These are phyloP conservation scores for Diversispora eburnea DNA, from an alignment of 192 early-diverging fungal species.

Conservation along the genomic window DNA sequence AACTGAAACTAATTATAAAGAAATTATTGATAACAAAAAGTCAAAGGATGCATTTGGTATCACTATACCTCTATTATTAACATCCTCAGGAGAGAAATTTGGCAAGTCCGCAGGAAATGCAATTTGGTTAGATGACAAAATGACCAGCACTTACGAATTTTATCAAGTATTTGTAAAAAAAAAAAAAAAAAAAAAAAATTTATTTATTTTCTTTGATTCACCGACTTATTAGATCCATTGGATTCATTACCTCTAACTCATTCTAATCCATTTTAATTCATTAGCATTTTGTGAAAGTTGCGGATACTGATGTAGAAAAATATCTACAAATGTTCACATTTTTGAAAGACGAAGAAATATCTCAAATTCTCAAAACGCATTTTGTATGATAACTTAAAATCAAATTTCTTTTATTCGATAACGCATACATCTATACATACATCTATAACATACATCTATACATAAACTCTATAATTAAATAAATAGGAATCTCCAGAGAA, in stretches of 20 bases:
- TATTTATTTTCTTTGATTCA: neutral
- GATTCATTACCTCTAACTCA: neutral
- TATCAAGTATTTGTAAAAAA: slow-evolving; percentile 69
- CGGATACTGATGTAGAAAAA: slow-evolving; percentile 74
- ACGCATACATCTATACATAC: too few relatives aligned
- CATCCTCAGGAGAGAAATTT: slow-evolving; percentile 91
- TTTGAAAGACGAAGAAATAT: slow-evolving; percentile 58
- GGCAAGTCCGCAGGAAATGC: slow-evolving; percentile 97
- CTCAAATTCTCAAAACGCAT: slow-evolving; percentile 60
- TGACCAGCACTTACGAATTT: slow-evolving; percentile 82
- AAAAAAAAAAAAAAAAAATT: neutral
- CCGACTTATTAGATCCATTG: neutral
- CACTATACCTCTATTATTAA: slow-evolving; percentile 84
- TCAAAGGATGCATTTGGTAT: slow-evolving; percentile 65
- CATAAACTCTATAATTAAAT: neutral
- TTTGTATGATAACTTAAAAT: slow-evolving; percentile 38
- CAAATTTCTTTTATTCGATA: neutral
- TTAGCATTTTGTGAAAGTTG: slow-evolving; percentile 81
- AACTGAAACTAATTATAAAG: neutral
- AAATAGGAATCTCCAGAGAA: slow-evolving; percentile 54
- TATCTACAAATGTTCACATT: slow-evolving; percentile 84
- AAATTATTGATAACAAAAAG: slow-evolving; percentile 16
- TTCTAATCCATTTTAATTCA: neutral
- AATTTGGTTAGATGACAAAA: slow-evolving; percentile 81
- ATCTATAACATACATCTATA: too few relatives aligned